A percentile compares a stretch with the other conserved stretches of the same genome.
Conservation (phyloP, 768 basidiomycete species). For the Piloderma croceum region DNA sequence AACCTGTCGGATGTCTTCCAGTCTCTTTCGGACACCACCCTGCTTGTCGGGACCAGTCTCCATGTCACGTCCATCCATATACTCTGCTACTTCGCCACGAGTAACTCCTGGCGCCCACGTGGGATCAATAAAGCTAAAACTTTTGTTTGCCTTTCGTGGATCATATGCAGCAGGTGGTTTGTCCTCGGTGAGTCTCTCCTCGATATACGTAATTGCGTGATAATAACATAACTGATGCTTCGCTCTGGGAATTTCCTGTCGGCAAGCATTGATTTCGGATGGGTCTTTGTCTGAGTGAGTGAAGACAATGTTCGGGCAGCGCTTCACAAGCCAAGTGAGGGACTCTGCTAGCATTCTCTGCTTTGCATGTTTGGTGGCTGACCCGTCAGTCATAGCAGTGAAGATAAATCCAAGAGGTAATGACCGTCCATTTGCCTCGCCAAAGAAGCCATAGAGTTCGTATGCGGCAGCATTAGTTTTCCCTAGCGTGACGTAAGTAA, state of each 20-base stretch:
- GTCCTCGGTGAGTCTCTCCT: neutral
- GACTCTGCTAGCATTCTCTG: slow-evolving; percentile 21
- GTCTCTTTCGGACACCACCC: slow-evolving; percentile 15
- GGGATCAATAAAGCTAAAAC: no score
- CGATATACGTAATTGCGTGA: neutral
- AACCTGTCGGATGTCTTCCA: slow-evolving; percentile 13
- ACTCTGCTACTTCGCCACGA: no score
- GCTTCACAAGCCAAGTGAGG: slow-evolving; percentile 17
- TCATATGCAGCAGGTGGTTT: slow-evolving; percentile 7
- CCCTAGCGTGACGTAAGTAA: slow-evolving; percentile 13
- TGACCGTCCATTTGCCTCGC: slow-evolving; percentile 28
- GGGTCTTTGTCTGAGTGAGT: slow-evolving; percentile 30
- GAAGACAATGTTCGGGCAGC: slow-evolving; percentile 18
- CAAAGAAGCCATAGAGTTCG: slow-evolving; percentile 29
- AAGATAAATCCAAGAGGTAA: slow-evolving; percentile 29
- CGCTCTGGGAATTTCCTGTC: slow-evolving; percentile 18
- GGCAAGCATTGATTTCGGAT: slow-evolving; percentile 30
- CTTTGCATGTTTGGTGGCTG: slow-evolving; percentile 19
- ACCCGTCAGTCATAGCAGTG: slow-evolving; percentile 13
- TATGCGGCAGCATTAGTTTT: slow-evolving; percentile 28
- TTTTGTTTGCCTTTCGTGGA: slow-evolving; percentile 12
- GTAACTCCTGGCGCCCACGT: no score
- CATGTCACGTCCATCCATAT: slow-evolving; percentile 6
- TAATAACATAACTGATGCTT: slow-evolving; percentile 33
- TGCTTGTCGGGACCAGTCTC: slow-evolving; percentile 26